Base-by-base conservation (phyloP, 2,329 filamentous ascomycete species). In the Ophiosphaerella herpotricha region DNA sequence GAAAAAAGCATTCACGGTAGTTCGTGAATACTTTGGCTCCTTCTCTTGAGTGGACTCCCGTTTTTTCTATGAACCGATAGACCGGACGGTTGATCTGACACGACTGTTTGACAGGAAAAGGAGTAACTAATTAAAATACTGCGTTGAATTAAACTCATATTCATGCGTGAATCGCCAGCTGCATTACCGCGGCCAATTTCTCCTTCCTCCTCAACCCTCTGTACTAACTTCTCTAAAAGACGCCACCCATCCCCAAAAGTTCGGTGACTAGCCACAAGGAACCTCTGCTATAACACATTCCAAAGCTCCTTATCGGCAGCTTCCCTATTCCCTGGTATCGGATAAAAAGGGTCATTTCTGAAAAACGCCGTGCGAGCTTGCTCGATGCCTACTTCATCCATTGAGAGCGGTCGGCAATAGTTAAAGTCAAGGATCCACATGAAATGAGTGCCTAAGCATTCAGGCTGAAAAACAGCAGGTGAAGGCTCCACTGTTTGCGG, bases 371-470 rank as follows among this genome's bases (percentile, higher is more conserved):
- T 52, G 0, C 74, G 77, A 1, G 78, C 78, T 33, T 74, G 67
- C 9, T 72, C 48, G 0, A 82, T 57, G 0, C 80, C 80, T 0
- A 64, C 38, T 74, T 52, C 54, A 11, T 58, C 45, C 45, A 57
- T 48, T 0, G 31, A 18, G 1, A 85, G 50, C 74, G 82, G 56
- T 64, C 84, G 55, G 79, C 83, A 65, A 82, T 83, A 41, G 77
- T 84, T 66, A 78, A 85, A 74, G 82, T 87, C 77, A 79, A 87
- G 77, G 2, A 73, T 48, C 68, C 68, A 72, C 21, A 71, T 44
- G n/a, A 48, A 43, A 31, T 60, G 55, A n/a, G 6, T 12, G 2
- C 50, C 51, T 4, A 53, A 24, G 24, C 48, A 54, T 5, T 53
- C 35, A 32, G 52, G 58, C 7, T 43, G n/a, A 33, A 56, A 56